These are phyloP conservation scores for Rhizophora mangle DNA, from an alignment of 345 rosid species.

Conservation along the genomic window DNA sequence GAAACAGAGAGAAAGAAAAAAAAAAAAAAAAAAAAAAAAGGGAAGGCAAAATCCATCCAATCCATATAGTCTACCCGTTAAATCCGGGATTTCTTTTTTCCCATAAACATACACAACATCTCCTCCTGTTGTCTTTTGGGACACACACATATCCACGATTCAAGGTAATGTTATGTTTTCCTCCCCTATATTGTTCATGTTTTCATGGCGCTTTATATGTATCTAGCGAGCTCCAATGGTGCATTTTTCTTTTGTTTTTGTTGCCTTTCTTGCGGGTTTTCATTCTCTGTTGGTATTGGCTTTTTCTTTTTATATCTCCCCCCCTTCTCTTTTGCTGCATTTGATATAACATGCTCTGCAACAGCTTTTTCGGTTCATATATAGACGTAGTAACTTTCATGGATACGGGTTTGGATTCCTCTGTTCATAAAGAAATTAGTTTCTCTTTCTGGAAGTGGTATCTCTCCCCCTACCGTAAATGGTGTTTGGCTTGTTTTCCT, in stretches of 20 bases:
- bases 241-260: too few species aligned
- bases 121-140: neutral
- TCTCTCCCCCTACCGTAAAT: neutral
- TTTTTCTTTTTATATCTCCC: too few species aligned
- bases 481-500: neutral
- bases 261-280: neutral
- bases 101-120: neutral
- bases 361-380: too few species aligned
- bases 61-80: neutral
- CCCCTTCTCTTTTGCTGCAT: neutral
- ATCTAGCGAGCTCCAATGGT: neutral
- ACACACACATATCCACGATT: conserved; percentile 18
- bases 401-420: neutral
- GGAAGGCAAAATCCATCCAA: neutral
- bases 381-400: too few species aligned
- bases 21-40: neutral
- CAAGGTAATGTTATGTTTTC: conserved; percentile 35
- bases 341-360: too few species aligned
- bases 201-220: neutral
- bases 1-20: neutral
- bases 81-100: neutral
- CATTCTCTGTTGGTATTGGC: conserved; percentile 8
- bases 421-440: too few species aligned
- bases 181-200: neutral
- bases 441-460: too few species aligned